Evolutionary conservation across 2,329 filamentous ascomycete species (phyloP), one percentile per base, ranked within the genome.

Genomic region (Claviceps digitariae): DNA sequence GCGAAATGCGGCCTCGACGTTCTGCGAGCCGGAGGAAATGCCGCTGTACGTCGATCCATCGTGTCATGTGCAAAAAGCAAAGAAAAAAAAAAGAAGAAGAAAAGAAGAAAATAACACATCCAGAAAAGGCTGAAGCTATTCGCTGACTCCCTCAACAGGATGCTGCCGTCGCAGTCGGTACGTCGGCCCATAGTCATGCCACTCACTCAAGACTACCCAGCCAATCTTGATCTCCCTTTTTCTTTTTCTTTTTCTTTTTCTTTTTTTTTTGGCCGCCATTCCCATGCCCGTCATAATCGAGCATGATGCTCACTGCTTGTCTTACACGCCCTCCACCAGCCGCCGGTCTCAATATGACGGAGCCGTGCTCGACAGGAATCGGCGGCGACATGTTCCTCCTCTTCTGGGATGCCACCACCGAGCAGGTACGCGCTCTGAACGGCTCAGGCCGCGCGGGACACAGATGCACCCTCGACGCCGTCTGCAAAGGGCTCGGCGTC

Each of bases 341-440:
- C 46, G 93, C 93, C 34, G 90, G 83, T 5, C 75, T 98, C 54
- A 97, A 96, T 69, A 80, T 97, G 64, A 95, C 91, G 0, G 93
- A 98, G 66, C 93, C 93, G 8, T 83, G 83, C 55, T 93, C 87
- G 6, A 97, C 93, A 0, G 93, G 93, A 43, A 96, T 98, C 56
- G 93, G 93, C 54, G 93, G 93, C 57, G 93, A 98, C 70, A 90
- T 95, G 83, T 98, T 97, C 72, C 90, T 90, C 67, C 80, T 97
- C 38, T 96, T 82, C 75, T 97, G 91, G 73, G 81, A 94, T 65
- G 88, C 89, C 44, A 79, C 84, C 60, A 87, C 84, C 0, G 86
- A 86, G 64, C 86, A 86, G 57, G 84, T 97, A 9, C 84, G 83
- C 52, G 87, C 90, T 10, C 73, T 97, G 68, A 98, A 98, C 68